Percentiles rank a stretch among this genome's conserved stretches.
Evolutionary conservation across 129 eudicot genomes (phyloP).

Genomic region (carrot (Daucus carota)): DNA sequence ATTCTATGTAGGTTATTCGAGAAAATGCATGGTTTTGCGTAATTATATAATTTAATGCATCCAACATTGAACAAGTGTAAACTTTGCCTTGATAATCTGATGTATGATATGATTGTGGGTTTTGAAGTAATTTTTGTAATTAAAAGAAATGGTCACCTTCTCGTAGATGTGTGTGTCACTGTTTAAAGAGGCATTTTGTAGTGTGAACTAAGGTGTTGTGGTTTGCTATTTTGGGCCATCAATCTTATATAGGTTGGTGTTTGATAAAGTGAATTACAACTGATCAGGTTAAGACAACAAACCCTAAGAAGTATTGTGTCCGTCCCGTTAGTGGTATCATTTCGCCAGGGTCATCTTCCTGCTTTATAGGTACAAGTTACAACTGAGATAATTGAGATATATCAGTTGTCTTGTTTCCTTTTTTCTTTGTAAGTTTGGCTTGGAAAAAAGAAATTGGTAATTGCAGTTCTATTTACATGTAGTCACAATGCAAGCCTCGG

Average conservation of each 20-base stretch:
- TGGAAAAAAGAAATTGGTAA: not conserved
- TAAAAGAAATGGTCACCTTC: too few relatives aligned
- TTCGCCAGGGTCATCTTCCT: conserved; percentile 65
- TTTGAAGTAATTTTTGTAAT: too few relatives aligned
- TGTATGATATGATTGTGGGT: not conserved
- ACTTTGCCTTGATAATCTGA: not conserved
- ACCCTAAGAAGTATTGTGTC: conserved; percentile 88
- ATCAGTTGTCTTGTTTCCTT: not conserved
- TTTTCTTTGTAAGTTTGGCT: not conserved
- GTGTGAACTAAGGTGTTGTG: not conserved
- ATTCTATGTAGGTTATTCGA: not conserved
- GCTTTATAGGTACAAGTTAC: conserved; percentile 64
- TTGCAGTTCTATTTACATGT: conserved; percentile 11
- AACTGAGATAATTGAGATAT: not conserved
- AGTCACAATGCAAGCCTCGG: conserved; percentile 95
- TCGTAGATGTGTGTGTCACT: too few relatives aligned
- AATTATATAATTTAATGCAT: not conserved
- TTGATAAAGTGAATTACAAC: not conserved
- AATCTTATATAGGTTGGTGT: not conserved
- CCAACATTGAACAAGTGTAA: not conserved
- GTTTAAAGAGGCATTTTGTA: not conserved
- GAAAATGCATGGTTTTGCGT: not conserved
- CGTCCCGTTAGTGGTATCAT: conserved; percentile 86
- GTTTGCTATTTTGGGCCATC: not conserved
- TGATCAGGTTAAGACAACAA: conserved; percentile 84